These are phyloP conservation scores for Elongisporangium undulatum DNA, from an alignment of 352 stramenopile species.

Conservation along the genomic window DNA sequence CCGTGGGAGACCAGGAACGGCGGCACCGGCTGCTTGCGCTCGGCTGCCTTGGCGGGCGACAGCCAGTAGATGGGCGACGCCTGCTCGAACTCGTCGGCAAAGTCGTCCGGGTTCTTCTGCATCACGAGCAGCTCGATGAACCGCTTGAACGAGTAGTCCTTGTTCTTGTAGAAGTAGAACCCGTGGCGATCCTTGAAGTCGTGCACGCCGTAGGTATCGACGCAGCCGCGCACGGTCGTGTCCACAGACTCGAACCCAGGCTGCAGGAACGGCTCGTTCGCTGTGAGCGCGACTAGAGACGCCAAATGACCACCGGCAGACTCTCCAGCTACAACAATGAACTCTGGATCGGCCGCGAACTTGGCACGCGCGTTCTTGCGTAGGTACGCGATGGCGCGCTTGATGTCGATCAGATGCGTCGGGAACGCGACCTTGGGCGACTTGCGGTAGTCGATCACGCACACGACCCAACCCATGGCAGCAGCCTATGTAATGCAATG, in stretches of 20 bases:
- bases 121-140: slow-evolving; percentile 72
- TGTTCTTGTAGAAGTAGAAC: slow-evolving; percentile 56
- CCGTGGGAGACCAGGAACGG: slow-evolving; percentile 76
- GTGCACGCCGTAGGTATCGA: slow-evolving; percentile 75
- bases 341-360: slow-evolving; percentile 54
- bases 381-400: slow-evolving; percentile 66
- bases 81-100: slow-evolving; percentile 39
- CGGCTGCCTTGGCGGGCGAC: slow-evolving; percentile 21
- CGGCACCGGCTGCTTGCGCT: slow-evolving; percentile 33
- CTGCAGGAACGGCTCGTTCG: slow-evolving; percentile 58
- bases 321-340: slow-evolving; percentile 67
- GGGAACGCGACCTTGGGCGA: slow-evolving; percentile 66
- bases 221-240: slow-evolving; percentile 63
- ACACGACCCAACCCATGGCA: slow-evolving; percentile 59
- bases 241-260: slow-evolving; percentile 75
- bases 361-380: slow-evolving; percentile 32
- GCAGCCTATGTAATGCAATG: slow-evolving; percentile 10
- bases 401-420: slow-evolving; percentile 62
- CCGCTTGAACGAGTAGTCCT: slow-evolving; percentile 47
- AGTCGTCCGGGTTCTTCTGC: slow-evolving; percentile 50
- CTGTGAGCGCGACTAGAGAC: slow-evolving; percentile 61
- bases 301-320: slow-evolving; percentile 69
- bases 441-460: slow-evolving; percentile 71
- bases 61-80: slow-evolving; percentile 61
- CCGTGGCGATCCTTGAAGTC: slow-evolving; percentile 69